phyloP scores from a whole-genome alignment of 345 rosid genomes.

The Adansonia digitata region DNA sequence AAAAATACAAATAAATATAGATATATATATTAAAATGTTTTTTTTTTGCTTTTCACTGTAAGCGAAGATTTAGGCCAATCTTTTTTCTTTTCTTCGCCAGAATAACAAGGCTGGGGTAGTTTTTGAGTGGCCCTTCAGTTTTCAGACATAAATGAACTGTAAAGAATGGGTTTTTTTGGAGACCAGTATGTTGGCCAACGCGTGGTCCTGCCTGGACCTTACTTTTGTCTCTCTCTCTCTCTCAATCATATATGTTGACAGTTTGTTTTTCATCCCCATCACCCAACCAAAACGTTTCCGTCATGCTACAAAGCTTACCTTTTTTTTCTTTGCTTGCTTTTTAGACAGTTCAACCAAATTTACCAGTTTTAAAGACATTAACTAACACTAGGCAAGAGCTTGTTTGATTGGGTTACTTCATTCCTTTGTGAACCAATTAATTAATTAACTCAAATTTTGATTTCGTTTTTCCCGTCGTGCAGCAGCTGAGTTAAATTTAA shows the following conservation, averaged over 20 bases:
- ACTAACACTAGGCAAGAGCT: neutral
- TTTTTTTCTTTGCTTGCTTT: no score
- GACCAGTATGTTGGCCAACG: neutral
- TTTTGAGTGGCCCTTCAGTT: neutral
- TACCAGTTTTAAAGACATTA: neutral
- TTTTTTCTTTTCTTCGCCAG: no score
- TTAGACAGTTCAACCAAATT: no score
- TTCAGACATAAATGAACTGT: neutral
- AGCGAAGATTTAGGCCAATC: no score
- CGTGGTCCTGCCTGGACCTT: no score
- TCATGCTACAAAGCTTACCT: neutral
- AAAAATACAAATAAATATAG: no score
- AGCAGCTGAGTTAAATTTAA: neutral
- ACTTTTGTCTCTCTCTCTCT: neutral
- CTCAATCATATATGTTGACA: neutral
- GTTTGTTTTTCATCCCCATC: neutral
- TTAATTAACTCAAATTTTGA: no score
- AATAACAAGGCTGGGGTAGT: no score
- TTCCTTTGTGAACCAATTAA: no score
- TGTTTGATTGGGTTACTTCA: neutral
- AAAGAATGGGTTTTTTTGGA: neutral
- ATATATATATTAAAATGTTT: no score
- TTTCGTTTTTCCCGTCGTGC: no score
- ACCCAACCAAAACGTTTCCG: neutral
- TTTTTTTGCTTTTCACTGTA: no score